Evolutionary conservation across 441 rosid species (phyloP).

Genomic region (Arabidopsis hybrid): DNA sequence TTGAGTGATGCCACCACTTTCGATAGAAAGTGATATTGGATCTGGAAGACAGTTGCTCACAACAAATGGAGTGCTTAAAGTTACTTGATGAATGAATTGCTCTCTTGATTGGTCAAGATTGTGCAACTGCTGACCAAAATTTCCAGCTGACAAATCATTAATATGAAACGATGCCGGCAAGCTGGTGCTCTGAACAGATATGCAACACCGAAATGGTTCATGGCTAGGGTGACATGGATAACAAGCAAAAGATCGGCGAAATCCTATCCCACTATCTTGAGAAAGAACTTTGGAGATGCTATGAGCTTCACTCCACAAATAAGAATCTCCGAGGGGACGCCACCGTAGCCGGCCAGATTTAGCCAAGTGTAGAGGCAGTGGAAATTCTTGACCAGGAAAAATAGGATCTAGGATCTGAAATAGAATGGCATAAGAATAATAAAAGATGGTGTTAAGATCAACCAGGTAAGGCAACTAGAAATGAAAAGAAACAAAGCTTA

Average conservation of each 20-base stretch:
- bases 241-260: constrained; percentile 87
- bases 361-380: constrained; percentile 94
- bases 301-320: constrained; percentile 95
- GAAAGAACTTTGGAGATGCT: constrained; percentile 79
- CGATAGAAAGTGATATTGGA: constrained; percentile 67
- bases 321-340: constrained; percentile 91
- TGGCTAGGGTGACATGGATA: constrained; percentile 95
- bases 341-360: constrained; percentile 91
- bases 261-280: constrained; percentile 80
- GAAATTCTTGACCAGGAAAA: constrained; percentile 90
- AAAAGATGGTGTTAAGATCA: constrained; percentile 17
- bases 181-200: constrained; percentile 68
- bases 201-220: constrained; percentile 91
- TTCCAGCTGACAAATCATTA: constrained; percentile 48
- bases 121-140: constrained; percentile 45
- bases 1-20: constrained; percentile 75
- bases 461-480: constrained; percentile 18
- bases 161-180: constrained; percentile 54
- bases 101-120: constrained; percentile 55
- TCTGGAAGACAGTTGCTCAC: constrained; percentile 86
- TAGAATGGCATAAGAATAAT: constrained; percentile 29
- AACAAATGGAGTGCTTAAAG: constrained; percentile 79
- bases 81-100: constrained; percentile 70
- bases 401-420: constrained; percentile 91
- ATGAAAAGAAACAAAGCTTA: constrained; percentile 26